Percentiles rank a stretch among this genome's conserved stretches.
These are phyloP conservation scores for Capronia coronata DNA, from an alignment of 2,329 filamentous ascomycete species.

Conservation along the genomic window DNA sequence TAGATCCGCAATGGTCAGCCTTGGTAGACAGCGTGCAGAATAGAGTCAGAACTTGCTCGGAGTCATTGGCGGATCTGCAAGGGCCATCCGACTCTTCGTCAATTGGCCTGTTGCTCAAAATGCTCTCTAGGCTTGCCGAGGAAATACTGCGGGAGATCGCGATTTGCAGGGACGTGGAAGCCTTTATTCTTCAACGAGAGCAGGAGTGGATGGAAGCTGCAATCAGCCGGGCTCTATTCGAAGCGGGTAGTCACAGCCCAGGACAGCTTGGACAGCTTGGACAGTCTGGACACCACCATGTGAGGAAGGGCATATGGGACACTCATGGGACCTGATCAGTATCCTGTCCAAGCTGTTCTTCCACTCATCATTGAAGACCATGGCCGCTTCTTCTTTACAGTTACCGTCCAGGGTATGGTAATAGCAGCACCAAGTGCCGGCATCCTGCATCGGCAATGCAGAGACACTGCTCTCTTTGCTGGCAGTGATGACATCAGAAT, in stretches of 20 bases:
- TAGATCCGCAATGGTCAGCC: conserved; percentile 13
- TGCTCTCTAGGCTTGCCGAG: conserved; percentile 9
- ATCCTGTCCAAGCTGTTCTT: no score
- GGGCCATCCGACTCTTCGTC: conserved; percentile 3
- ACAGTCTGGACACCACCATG: neutral
- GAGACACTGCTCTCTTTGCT: no score
- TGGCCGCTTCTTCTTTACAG: no score
- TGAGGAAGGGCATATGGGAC: conserved; percentile 15
- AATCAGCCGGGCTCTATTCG: conserved; percentile 9
- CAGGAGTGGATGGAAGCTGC: conserved; percentile 10
- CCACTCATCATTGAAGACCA: no score
- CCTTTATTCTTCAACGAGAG: conserved; percentile 13
- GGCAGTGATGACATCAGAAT: no score
- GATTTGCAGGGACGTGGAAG: conserved; percentile 15
- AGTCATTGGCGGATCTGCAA: conserved; percentile 9
- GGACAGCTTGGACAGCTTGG: neutral
- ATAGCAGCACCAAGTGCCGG: no score
- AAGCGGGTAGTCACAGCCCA: conserved; percentile 9
- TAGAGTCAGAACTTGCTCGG: conserved; percentile 8
- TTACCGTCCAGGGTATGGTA: no score
- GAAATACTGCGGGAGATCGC: conserved; percentile 15
- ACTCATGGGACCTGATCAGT: no score
- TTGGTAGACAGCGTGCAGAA: conserved; percentile 6
- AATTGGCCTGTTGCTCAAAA: conserved; percentile 15
- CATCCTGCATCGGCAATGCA: no score